Evolutionary conservation across 192 early-diverging fungal genomes (phyloP).

Genomic region (Umbelopsis vinacea): DNA sequence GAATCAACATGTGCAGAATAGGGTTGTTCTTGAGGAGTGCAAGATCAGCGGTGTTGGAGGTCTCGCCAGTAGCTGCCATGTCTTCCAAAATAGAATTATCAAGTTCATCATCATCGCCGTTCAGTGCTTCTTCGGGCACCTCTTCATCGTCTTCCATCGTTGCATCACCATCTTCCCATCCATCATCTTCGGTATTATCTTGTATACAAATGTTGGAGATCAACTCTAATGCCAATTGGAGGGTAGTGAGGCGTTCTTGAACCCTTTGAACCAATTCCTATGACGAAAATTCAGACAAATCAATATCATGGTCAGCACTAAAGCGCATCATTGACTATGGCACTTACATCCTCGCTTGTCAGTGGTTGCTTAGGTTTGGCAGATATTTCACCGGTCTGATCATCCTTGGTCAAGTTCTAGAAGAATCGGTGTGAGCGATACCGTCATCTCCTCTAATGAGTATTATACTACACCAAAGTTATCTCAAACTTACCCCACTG

Average conservation of each 20-base stretch:
- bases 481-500: conserved; percentile 42
- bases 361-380: conserved; percentile 41
- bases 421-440: not conserved
- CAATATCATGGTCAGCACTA: not conserved
- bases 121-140: conserved; percentile 35
- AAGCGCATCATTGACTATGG: no score
- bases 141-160: conserved; percentile 52
- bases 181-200: conserved; percentile 56
- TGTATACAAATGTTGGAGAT: conserved; percentile 83
- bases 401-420: conserved; percentile 41
- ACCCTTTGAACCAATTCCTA: conserved; percentile 47
- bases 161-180: conserved; percentile 47
- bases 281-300: conserved; percentile 2
- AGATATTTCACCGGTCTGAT: conserved; percentile 39
- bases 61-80: conserved; percentile 21
- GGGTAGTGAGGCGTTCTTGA: conserved; percentile 59
- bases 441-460: no score
- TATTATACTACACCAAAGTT: no score
- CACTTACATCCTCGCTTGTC: conserved; percentile 35
- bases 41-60: conserved; percentile 36
- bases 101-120: conserved; percentile 38
- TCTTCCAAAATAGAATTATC: conserved; percentile 45
- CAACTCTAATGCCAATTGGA: conserved; percentile 80
- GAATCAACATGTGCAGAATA: conserved; percentile 52
- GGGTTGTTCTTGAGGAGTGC: conserved; percentile 36